Evolutionary conservation across 2,329 filamentous ascomycete genomes (phyloP).

Genomic region (Camillea tinctor): DNA sequence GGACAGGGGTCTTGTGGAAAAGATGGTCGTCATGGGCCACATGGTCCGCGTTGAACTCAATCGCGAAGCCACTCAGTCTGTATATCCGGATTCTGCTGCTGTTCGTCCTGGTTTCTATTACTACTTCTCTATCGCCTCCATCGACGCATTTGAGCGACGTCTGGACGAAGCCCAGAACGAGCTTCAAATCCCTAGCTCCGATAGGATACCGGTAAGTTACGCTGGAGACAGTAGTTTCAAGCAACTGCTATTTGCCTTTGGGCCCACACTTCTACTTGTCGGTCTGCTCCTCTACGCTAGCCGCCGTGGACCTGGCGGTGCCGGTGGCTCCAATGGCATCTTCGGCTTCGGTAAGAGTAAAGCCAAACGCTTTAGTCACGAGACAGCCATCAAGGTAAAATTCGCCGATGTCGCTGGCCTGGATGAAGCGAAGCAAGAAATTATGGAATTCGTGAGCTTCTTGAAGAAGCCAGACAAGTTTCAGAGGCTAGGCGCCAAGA

Average conservation of each 20-base stretch:
- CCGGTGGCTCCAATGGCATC: conserved; percentile 71
- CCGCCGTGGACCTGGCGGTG: conserved; percentile 65
- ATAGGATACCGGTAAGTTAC: conserved; percentile 92
- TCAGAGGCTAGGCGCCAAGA: conserved; percentile 93
- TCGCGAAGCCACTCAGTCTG: conserved; percentile 66
- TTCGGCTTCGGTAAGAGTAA: conserved; percentile 96
- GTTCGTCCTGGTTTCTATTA: conserved; percentile 72
- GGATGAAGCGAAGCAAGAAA: conserved; percentile 97
- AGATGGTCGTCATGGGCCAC: conserved; percentile 76
- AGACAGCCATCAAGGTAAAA: conserved; percentile 94
- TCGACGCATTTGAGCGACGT: conserved; percentile 87
- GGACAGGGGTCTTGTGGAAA: conserved; percentile 94
- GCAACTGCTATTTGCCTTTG: conserved; percentile 73
- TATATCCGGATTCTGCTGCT: conserved; percentile 75
- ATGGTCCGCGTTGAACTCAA: conserved; percentile 79
- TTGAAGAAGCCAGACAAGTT: conserved; percentile 90
- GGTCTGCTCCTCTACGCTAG: conserved; percentile 79
- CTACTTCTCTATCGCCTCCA: conserved; percentile 92
- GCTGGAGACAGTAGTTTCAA: conserved; percentile 72
- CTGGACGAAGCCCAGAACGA: conserved; percentile 87
- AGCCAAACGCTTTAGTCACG: conserved; percentile 96
- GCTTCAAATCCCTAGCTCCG: conserved; percentile 78
- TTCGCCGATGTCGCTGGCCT: conserved; percentile 96
- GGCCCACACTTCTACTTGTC: conserved; percentile 82
- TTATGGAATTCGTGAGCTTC: conserved; percentile 99